These are phyloP conservation scores for Dissophora globulifera DNA, from an alignment of 192 early-diverging fungal genomes.

Conservation along the genomic window DNA sequence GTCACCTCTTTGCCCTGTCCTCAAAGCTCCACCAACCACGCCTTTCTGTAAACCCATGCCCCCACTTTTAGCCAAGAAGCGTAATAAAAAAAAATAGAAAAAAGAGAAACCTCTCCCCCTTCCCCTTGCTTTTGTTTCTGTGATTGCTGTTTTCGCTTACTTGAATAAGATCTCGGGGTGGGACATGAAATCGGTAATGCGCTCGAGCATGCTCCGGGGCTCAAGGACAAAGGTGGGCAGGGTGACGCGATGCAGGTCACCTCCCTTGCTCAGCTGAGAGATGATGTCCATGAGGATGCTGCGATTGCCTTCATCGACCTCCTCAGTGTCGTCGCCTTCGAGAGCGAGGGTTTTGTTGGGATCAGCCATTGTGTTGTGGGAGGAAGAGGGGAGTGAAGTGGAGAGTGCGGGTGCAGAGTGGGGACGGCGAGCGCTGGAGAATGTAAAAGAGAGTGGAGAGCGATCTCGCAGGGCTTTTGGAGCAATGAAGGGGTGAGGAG, in stretches of 20 bases:
- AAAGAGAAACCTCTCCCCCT: no score
- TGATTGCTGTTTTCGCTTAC: slow-evolving; percentile 68
- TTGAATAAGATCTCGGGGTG: slow-evolving; percentile 84
- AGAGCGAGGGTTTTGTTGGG: slow-evolving; percentile 13
- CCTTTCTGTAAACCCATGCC: no score
- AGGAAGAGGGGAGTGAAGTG: no score
- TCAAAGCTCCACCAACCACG: background rate
- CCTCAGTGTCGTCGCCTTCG: slow-evolving; percentile 72
- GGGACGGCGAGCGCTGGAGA: no score
- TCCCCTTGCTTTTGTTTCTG: no score
- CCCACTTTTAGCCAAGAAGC: no score
- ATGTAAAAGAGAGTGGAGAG: no score
- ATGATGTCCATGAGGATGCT: slow-evolving; percentile 92
- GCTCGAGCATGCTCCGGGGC: slow-evolving; percentile 91
- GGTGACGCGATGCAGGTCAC: slow-evolving; percentile 92
- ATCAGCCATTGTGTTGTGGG: slow-evolving; percentile 14
- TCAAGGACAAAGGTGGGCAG: slow-evolving; percentile 97
- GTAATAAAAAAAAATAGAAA: no score
- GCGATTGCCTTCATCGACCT: slow-evolving; percentile 83
- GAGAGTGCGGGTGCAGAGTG: no score
- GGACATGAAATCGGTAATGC: slow-evolving; percentile 98
- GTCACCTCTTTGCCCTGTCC: no score
- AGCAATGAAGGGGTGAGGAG: no score
- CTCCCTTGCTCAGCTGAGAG: slow-evolving; percentile 86
- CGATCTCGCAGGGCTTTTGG: no score